A percentile compares a stretch with the other conserved stretches of the same genome.
Conservation (phyloP, 1,139 yeast genomes). For the Pichia sp. region DNA sequence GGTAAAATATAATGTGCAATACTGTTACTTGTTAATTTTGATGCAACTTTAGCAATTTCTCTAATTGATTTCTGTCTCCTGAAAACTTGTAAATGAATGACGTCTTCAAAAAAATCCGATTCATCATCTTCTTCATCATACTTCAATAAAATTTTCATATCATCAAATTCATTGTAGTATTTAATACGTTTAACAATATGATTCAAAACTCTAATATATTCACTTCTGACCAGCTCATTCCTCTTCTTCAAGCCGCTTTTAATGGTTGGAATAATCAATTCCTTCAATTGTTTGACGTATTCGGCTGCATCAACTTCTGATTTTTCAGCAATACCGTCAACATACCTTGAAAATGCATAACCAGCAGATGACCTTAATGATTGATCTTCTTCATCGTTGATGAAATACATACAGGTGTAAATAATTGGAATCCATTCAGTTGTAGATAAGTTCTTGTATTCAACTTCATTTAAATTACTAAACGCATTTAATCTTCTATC, state of each 20-base stretch:
- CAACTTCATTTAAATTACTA: conserved; percentile 52
- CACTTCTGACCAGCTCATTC: conserved; percentile 61
- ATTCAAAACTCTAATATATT: conserved; percentile 60
- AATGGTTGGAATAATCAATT: conserved; percentile 57
- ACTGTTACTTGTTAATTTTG: conserved; percentile 46
- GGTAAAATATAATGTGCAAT: conserved; percentile 82
- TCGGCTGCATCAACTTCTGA: conserved; percentile 27
- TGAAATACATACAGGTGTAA: conserved; percentile 59
- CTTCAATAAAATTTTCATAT: conserved; percentile 54
- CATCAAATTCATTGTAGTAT: conserved; percentile 51
- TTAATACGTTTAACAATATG: conserved; percentile 50
- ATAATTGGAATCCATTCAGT: conserved; percentile 78
- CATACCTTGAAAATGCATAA: conserved; percentile 54
- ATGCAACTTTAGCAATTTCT: conserved; percentile 41
- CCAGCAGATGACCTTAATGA: conserved; percentile 78
- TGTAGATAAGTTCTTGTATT: conserved; percentile 39
- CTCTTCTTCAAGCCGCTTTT: conserved; percentile 61
- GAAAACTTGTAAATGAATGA: conserved; percentile 78
- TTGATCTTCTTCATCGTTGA: conserved; percentile 74
- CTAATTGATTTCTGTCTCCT: conserved; percentile 80
- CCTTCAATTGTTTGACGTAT: conserved; percentile 43
- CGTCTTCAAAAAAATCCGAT: conserved; percentile 74
- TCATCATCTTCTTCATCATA: conserved; percentile 61
- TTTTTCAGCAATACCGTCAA: conserved; percentile 48
- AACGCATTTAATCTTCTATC: conserved; percentile 67